Base-by-base conservation (phyloP, 768 basidiomycete genomes). In the Boletus speciosus region DNA sequence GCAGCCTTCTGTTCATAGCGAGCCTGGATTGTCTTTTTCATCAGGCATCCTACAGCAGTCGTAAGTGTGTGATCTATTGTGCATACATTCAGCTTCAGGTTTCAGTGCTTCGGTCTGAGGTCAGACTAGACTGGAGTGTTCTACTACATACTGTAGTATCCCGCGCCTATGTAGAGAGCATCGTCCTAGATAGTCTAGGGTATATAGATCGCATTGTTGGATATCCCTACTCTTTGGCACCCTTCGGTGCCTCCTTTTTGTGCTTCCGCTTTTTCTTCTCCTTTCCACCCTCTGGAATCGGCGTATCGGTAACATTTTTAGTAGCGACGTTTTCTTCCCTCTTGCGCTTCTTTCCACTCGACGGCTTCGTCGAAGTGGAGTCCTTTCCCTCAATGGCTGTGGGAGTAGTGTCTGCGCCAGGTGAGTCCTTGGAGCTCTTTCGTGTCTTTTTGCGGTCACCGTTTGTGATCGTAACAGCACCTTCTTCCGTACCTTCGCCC, bases 191-290 rank as follows among this genome's bases (percentile, higher is more conserved):
- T 29, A 35, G 10, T 5, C 16, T 39, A 35, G 36, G 51, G 58
- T 59, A 59, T 37, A 31, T 9, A 47, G 15, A 46, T 32, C 48
- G 15, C 15, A 16, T 6, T 10, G 14, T 43, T 21, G 37, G n/a
- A 14, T 38, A 37, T 15, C 23, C 21, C 42, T 61, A 61, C 38
- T 35, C 48, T 25, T 46, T 51, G 1, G 41, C 41, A 21, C 27
- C 37, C 14, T 56, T 45, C 11, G 41, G 31, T 21, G 11, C 32
- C 16, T 55, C 57, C 36, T 57, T 50, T 47, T 55, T 60, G 9
- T 48, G 51, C 44, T 72, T 67, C 39, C 69, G 60, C 49, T 69
- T 72, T 60, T 69, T 68, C 58, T 71, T 66, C 60, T 68, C 68
- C 44, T 41, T 65, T n/a, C 46, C 55, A n/a, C 48, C 57, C 59